Percentiles rank a stretch among this genome's conserved stretches.
Conservation (phyloP, 306 rosid species). For the Cicer judaicum region DNA sequence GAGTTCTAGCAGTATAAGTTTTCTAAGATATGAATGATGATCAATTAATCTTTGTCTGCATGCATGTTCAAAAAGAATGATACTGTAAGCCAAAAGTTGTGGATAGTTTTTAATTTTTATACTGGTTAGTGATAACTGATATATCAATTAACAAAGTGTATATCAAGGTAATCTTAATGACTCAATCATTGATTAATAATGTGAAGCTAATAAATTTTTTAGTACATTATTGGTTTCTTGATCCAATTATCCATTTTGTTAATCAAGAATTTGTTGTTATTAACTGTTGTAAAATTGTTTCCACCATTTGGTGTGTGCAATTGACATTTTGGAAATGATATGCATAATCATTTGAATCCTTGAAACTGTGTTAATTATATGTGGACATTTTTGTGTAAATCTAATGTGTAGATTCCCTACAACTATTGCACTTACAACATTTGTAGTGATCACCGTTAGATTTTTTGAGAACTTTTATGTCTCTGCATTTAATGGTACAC, state of each 20-base stretch:
- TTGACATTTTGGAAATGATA: neutral
- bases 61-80: conserved; percentile 9
- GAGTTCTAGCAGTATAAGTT: neutral
- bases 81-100: neutral
- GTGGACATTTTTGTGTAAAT: neutral
- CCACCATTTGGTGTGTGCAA: neutral
- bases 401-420: neutral
- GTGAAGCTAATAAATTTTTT: neutral
- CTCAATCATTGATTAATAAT: neutral
- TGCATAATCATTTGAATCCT: neutral
- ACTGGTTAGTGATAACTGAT: neutral
- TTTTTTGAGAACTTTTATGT: no score
- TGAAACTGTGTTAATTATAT: neutral
- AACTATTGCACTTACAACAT: no score
- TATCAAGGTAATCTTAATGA: no score
- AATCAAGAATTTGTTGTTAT: neutral
- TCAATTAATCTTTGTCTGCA: conserved; percentile 7
- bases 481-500: no score
- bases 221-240: neutral
- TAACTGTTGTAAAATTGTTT: conserved; percentile 7
- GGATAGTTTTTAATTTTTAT: neutral
- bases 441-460: no score
- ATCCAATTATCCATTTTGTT: neutral
- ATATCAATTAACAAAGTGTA: neutral
- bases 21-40: conserved; percentile 8